Conservation (phyloP, 108 stramenopile genomes). For the Skeletonema tropicum region DNA sequence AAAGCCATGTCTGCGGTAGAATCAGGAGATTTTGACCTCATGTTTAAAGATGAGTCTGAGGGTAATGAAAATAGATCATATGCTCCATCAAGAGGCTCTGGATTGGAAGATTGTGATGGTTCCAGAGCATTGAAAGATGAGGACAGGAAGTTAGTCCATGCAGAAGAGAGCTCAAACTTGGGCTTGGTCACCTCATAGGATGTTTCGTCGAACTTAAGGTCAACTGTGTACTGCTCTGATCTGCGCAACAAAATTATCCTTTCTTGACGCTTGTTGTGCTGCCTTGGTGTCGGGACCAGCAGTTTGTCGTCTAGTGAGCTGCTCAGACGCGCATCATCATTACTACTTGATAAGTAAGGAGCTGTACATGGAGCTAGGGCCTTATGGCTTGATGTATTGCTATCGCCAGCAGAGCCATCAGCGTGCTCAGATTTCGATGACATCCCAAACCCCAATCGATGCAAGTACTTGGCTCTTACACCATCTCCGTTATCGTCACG, state of each 20-base stretch:
- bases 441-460: not conserved
- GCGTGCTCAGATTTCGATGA: not conserved
- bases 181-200: not conserved
- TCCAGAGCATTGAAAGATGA: conserved; percentile 17
- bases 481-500: not conserved
- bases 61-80: conserved; percentile 43
- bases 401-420: not conserved
- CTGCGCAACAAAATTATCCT: not conserved
- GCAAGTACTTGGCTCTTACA: conserved; percentile 2
- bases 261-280: not conserved
- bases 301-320: not conserved
- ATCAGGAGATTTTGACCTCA: not conserved
- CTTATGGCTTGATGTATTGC: not conserved
- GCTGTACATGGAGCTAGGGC: too few relatives aligned
- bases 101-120: conserved; percentile 2
- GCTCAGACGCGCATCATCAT: not conserved
- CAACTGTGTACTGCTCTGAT: not conserved
- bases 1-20: not conserved
- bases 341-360: not conserved
- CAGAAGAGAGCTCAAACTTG: conserved; percentile 37
- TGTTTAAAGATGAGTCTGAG: conserved; percentile 35
- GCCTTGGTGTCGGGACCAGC: not conserved
- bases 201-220: not conserved
- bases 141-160: conserved; percentile 22
- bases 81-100: conserved; percentile 35